A percentile compares a stretch with the other conserved stretches of the same genome.
Conservation (phyloP, 441 rosid species). For the Gossypium davidsonii region DNA sequence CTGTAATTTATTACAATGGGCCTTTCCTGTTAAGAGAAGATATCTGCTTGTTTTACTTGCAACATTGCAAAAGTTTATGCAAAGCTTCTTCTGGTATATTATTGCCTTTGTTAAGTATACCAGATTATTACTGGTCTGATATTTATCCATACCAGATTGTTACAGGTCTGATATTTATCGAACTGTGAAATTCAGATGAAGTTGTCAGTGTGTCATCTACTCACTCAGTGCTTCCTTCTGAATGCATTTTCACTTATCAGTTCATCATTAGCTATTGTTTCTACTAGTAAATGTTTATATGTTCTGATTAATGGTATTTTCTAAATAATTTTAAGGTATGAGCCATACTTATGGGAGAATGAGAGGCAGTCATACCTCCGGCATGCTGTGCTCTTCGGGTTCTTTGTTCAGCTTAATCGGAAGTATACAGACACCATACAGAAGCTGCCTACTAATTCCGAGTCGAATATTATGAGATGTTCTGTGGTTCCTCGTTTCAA, state of each 20-base stretch:
- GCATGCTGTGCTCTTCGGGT: slow-evolving; percentile 96
- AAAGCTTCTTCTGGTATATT: background rate
- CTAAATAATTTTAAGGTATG: slow-evolving; percentile 50
- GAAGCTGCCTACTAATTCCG: slow-evolving; percentile 84
- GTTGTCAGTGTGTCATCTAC: background rate
- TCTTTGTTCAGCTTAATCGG: slow-evolving; percentile 93
- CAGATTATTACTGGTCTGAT: no score
- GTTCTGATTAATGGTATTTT: background rate
- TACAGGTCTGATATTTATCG: background rate
- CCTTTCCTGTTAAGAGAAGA: background rate
- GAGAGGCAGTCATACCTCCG: slow-evolving; percentile 82
- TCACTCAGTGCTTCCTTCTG: background rate
- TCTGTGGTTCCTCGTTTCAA: slow-evolving; percentile 92
- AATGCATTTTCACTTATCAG: background rate
- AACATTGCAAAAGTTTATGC: background rate
- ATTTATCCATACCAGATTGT: background rate
- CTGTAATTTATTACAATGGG: background rate
- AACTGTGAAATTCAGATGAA: background rate
- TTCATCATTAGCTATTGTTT: background rate
- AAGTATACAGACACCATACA: slow-evolving; percentile 77
- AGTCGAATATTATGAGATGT: slow-evolving; percentile 91
- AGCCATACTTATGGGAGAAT: slow-evolving; percentile 93
- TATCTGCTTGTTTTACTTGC: background rate
- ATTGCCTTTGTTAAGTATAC: no score
- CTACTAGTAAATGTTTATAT: background rate